phyloP scores from a whole-genome alignment of 1,139 yeast genomes.

The Trichomonascaceae sp. region DNA sequence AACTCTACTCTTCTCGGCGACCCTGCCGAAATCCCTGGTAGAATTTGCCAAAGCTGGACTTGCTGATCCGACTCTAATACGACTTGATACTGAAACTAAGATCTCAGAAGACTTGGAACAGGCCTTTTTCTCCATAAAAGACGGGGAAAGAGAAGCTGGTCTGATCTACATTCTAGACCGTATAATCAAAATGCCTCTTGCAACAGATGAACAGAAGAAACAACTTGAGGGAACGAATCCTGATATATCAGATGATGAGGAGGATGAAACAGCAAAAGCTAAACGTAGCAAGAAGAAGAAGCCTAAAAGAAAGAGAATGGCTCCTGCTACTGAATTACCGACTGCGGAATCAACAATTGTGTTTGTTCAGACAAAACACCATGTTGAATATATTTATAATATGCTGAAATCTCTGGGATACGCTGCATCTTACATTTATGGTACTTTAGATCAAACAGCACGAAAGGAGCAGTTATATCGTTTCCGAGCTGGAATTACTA shows the following conservation, averaged over 20 bases:
- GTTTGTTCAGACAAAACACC: slow-evolving; percentile 96
- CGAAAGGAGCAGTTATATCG: slow-evolving; percentile 83
- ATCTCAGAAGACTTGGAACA: slow-evolving; percentile 85
- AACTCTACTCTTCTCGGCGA: slow-evolving; percentile 87
- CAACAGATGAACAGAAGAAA: slow-evolving; percentile 45
- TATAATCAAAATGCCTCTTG: slow-evolving; percentile 78
- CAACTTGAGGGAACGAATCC: slow-evolving; percentile 46
- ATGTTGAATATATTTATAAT: slow-evolving; percentile 80
- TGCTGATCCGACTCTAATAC: slow-evolving; percentile 81
- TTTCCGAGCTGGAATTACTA: slow-evolving; percentile 77
- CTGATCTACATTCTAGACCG: slow-evolving; percentile 69
- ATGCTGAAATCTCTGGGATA: slow-evolving; percentile 74
- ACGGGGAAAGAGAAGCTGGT: slow-evolving; percentile 86
- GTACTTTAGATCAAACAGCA: slow-evolving; percentile 91
- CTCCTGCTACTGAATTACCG: slow-evolving; percentile 78
- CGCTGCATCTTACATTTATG: slow-evolving; percentile 83
- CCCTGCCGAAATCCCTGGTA: slow-evolving; percentile 84
- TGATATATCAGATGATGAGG: slow-evolving; percentile 45
- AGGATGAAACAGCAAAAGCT: slow-evolving; percentile 19
- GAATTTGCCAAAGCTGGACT: slow-evolving; percentile 97
- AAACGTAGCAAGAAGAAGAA: slow-evolving; percentile 25
- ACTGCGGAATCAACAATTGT: slow-evolving; percentile 82
- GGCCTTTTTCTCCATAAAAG: slow-evolving; percentile 78
- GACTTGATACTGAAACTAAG: slow-evolving; percentile 88
- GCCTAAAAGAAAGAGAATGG: slow-evolving; percentile 51